A percentile compares a stretch with the other conserved stretches of the same genome.
phyloP scores from a whole-genome alignment of 73 alveolate species.

The Paramecium primaurelia region DNA sequence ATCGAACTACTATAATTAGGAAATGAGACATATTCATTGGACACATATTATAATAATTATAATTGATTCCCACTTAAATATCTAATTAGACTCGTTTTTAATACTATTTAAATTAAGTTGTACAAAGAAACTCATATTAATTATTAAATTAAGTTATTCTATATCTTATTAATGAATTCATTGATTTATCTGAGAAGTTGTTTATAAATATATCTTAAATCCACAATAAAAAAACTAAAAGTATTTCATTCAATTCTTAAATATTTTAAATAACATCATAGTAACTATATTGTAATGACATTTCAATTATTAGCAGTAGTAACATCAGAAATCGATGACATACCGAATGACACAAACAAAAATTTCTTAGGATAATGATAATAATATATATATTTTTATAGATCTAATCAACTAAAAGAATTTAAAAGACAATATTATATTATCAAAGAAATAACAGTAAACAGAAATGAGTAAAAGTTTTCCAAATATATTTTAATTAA shows the following conservation, averaged over 20 bases:
- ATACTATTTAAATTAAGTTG: background rate
- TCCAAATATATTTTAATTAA: background rate
- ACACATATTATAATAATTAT: background rate
- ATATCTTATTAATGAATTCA: background rate
- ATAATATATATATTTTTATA: background rate
- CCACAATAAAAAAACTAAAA: background rate
- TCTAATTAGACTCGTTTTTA: background rate
- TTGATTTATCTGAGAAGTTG: background rate
- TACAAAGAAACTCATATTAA: background rate
- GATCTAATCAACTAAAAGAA: background rate
- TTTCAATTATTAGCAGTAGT: background rate
- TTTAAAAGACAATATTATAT: background rate
- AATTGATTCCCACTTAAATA: background rate
- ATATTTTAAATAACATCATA: background rate
- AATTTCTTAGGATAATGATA: background rate
- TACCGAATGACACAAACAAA: background rate
- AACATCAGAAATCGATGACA: background rate
- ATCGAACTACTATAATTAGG: background rate
- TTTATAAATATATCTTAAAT: background rate
- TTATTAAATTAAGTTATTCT: background rate
- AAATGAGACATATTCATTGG: background rate
- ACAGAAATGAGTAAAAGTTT: background rate
- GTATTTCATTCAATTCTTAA: background rate
- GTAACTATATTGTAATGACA: background rate
- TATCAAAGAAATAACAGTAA: background rate